Percentiles rank a stretch among this genome's conserved stretches.
Evolutionary conservation across 768 basidiomycete genomes (phyloP).

Genomic region (Suillus paluster): DNA sequence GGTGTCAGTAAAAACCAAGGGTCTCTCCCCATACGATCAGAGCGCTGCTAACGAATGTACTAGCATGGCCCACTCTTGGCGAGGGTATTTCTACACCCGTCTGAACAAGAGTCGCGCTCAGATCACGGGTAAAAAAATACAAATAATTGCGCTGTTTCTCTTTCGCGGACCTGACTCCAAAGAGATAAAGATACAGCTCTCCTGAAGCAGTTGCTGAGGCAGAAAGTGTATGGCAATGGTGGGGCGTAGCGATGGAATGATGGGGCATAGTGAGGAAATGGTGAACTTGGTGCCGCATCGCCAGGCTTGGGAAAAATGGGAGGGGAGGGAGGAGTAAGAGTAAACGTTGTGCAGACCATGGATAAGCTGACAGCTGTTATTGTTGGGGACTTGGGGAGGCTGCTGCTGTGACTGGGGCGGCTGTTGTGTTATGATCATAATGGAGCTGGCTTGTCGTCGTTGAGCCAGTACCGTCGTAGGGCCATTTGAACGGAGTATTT

Average conservation of each 20-base stretch:
- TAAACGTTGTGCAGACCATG: conserved; percentile 83
- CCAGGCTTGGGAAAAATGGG: conserved; percentile 71
- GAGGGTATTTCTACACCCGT: conserved; percentile 89
- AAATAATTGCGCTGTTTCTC: conserved; percentile 90
- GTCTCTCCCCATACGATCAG: conserved; percentile 95
- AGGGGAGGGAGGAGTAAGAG: conserved; percentile 66
- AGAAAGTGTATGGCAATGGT: conserved; percentile 91
- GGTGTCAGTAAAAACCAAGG: no score
- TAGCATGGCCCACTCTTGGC: conserved; percentile 94
- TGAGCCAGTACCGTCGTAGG: conserved; percentile 28
- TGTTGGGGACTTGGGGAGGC: conserved; percentile 34
- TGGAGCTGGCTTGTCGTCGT: conserved; percentile 42
- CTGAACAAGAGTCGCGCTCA: conserved; percentile 81
- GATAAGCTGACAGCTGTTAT: conserved; percentile 67
- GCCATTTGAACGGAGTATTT: no score
- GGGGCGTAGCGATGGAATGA: no score
- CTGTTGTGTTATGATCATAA: conserved; percentile 30
- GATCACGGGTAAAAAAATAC: conserved; percentile 84
- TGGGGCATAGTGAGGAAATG: conserved; percentile 98
- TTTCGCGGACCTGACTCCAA: conserved; percentile 95
- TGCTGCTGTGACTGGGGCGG: conserved; percentile 29
- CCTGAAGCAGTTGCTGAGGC: conserved; percentile 74
- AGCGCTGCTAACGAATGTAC: conserved; percentile 93
- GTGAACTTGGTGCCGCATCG: conserved; percentile 70
- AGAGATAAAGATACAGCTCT: conserved; percentile 93